These are phyloP conservation scores for Barnettozyma wickerhamii DNA, from an alignment of 805 yeast genomes.

Conservation along the genomic window DNA sequence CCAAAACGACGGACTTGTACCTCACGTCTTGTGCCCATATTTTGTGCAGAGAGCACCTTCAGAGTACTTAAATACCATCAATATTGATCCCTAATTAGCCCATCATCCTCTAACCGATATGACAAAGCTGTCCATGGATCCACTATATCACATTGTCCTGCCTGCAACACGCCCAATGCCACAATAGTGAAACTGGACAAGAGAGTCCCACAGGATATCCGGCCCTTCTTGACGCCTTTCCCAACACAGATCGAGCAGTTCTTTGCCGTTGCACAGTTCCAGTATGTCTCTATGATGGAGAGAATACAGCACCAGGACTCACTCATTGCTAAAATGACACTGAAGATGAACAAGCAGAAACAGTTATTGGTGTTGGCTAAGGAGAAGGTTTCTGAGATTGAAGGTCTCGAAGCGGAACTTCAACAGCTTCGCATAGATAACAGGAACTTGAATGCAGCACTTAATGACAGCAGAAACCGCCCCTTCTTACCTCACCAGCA, in stretches of 20 bases:
- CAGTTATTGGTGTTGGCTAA: constrained; percentile 20
- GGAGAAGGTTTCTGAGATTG: constrained; percentile 19
- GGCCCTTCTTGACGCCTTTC: constrained; percentile 21
- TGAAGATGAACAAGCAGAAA: constrained; percentile 21
- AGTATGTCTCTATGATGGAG: constrained; percentile 19
- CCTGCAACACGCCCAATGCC: constrained; percentile 16
- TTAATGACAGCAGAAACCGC: not conserved
- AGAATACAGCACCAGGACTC: constrained; percentile 15
- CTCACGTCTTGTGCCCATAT: constrained; percentile 37
- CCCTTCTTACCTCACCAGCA: not conserved
- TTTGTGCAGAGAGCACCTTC: constrained; percentile 29
- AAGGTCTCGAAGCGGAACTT: constrained; percentile 12
- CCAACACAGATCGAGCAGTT: constrained; percentile 23
- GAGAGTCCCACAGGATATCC: constrained; percentile 18
- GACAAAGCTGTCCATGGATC: constrained; percentile 5
- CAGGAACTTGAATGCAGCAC: not conserved
- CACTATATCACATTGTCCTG: constrained; percentile 13
- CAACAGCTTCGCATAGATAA: constrained; percentile 12
- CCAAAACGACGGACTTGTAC: constrained; percentile 21
- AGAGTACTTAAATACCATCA: constrained; percentile 3
- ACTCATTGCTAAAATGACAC: constrained; percentile 12
- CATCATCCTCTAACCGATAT: not conserved
- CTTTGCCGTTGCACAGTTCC: constrained; percentile 22
- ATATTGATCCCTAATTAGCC: constrained; percentile 1
- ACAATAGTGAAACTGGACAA: constrained; percentile 17